These are phyloP conservation scores for Fusarium scirpi DNA, from an alignment of 2,329 filamentous ascomycete genomes.

Conservation along the genomic window DNA sequence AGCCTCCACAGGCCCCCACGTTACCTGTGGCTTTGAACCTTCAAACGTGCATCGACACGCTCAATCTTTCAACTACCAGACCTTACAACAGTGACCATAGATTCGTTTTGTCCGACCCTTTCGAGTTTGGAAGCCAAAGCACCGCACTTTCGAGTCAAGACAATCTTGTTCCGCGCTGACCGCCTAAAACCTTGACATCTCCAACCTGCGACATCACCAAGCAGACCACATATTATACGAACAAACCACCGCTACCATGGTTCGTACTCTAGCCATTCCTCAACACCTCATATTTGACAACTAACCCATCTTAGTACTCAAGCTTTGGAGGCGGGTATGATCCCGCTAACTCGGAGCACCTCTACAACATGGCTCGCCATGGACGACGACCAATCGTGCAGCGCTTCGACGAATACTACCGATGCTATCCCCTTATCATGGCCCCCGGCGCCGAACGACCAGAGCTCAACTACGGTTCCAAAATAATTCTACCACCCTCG, in stretches of 20 bases:
- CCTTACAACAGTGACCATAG: not conserved
- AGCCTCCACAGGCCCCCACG: constrained; percentile 40
- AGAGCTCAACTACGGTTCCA: constrained; percentile 94
- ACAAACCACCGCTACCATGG: constrained; percentile 36
- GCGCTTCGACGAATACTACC: constrained; percentile 98
- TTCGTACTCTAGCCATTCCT: constrained; percentile 9
- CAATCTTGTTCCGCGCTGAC: constrained; percentile 25
- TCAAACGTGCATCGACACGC: constrained; percentile 28
- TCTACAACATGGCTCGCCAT: constrained; percentile 62
- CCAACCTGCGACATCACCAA: constrained; percentile 18
- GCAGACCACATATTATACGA: constrained; percentile 3
- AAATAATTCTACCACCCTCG: constrained; percentile 96
- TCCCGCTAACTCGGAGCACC: constrained; percentile 60
- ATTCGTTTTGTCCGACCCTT: not conserved
- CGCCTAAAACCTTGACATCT: constrained; percentile 18
- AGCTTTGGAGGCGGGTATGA: constrained; percentile 59
- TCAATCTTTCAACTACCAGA: constrained; percentile 24
- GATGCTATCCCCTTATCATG: constrained; percentile 96
- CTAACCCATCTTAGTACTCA: constrained; percentile 48
- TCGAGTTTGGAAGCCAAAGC: not conserved
- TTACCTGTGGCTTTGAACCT: constrained; percentile 25
- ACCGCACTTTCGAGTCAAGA: not conserved
- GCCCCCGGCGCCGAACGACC: constrained; percentile 89
- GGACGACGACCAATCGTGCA: constrained; percentile 67
- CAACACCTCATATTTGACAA: not conserved